These are phyloP conservation scores for Yamadazyma pseudoaaseri DNA, from an alignment of 1,139 yeast genomes.

Conservation along the genomic window DNA sequence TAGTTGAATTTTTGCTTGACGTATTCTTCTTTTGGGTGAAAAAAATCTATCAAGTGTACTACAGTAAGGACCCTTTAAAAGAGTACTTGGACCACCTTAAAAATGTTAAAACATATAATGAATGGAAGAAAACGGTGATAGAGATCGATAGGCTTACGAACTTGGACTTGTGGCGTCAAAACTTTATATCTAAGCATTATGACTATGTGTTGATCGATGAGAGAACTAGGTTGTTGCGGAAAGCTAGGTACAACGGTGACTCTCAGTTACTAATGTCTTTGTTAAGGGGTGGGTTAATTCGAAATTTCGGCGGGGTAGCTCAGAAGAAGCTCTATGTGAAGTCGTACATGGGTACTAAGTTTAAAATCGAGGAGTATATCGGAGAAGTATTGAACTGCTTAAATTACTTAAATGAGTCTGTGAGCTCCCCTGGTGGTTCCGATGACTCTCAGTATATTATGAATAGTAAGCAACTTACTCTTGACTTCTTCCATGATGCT, in stretches of 20 bases:
- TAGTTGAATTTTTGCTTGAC: conserved; percentile 59
- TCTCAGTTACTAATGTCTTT: conserved; percentile 60
- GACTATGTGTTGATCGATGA: conserved; percentile 83
- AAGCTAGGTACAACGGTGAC: conserved; percentile 63
- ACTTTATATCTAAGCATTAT: conserved; percentile 77
- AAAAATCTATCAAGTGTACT: conserved; percentile 36
- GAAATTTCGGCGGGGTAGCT: conserved; percentile 91
- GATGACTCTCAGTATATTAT: conserved; percentile 35
- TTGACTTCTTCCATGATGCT: conserved; percentile 88
- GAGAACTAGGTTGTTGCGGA: conserved; percentile 59
- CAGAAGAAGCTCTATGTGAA: conserved; percentile 76
- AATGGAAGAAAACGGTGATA: conserved; percentile 60
- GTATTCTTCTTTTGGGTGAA: conserved; percentile 60
- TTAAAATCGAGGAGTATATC: conserved; percentile 82
- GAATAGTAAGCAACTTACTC: conserved; percentile 59
- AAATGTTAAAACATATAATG: conserved; percentile 49
- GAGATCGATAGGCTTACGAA: conserved; percentile 67
- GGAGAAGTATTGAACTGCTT: conserved; percentile 73
- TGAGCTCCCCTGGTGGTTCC: conserved; percentile 21
- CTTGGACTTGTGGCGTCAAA: conserved; percentile 81
- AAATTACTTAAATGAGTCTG: conserved; percentile 47
- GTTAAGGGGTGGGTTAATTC: conserved; percentile 75
- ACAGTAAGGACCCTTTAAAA: conserved; percentile 39
- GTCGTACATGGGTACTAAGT: conserved; percentile 85
- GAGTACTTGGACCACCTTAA: conserved; percentile 40